Evolutionary conservation across 495 filamentous ascomycete species (phyloP).

Genomic region (Trichoderma asperelloides): DNA sequence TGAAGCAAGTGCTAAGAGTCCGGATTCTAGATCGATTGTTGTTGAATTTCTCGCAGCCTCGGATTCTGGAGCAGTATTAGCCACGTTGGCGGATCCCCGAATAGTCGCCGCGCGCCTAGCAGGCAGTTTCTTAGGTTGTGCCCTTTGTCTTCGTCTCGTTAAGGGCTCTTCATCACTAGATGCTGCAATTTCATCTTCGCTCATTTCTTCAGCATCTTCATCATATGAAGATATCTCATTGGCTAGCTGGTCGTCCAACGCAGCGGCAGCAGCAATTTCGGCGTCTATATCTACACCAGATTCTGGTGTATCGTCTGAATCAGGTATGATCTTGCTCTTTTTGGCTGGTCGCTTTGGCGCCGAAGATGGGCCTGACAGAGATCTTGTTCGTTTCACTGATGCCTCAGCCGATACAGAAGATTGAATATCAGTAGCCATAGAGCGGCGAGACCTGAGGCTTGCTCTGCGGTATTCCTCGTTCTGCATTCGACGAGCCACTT

Average conservation of each 20-base stretch:
- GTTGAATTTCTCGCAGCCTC: no score
- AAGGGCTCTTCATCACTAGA: not conserved
- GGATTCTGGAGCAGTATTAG: not conserved
- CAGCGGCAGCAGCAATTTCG: not conserved
- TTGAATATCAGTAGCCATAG: not conserved
- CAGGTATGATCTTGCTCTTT: not conserved
- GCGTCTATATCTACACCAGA: conserved; percentile 3
- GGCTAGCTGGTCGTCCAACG: not conserved
- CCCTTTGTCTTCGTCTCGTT: not conserved
- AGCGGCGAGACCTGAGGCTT: not conserved
- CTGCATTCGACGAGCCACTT: conserved; percentile 28
- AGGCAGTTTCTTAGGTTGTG: not conserved
- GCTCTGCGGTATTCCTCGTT: conserved; percentile 23
- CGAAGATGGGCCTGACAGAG: not conserved
- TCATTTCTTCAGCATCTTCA: not conserved
- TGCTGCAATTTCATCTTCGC: conserved; percentile 4
- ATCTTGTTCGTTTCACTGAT: not conserved
- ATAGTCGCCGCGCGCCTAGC: not conserved
- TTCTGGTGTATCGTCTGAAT: not conserved
- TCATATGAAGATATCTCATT: not conserved
- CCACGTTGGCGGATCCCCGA: not conserved
- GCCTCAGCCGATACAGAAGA: not conserved
- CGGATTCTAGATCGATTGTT: not conserved
- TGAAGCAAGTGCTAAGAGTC: not conserved
- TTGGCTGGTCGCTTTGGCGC: not conserved